Conservation (phyloP, 1,284 basidiomycete genomes). For the Trichosporon asahii region DNA sequence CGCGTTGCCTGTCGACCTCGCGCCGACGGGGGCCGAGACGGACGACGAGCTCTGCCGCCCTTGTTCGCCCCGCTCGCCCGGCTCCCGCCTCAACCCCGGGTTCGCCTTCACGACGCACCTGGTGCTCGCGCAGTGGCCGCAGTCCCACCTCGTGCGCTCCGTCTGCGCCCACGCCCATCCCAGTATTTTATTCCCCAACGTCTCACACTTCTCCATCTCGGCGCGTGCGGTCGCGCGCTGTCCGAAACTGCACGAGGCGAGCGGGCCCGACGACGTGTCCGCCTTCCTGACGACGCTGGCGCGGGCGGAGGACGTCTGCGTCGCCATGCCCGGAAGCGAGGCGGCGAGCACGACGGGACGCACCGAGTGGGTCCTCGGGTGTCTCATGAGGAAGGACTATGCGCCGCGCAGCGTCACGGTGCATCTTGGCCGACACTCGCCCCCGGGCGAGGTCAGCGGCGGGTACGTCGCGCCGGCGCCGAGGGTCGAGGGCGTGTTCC, state of each 20-base stretch:
- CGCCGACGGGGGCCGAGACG: background rate
- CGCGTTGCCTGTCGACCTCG: background rate
- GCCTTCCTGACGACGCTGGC: background rate
- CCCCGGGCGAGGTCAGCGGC: background rate
- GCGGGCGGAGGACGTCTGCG: background rate
- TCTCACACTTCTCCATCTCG: background rate
- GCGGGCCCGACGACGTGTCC: slow-evolving; percentile 4
- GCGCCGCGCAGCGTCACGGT: background rate
- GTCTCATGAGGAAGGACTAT: background rate
- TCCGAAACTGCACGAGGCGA: slow-evolving; percentile 5
- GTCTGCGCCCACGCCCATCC: background rate
- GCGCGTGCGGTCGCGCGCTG: background rate
- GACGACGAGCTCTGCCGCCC: background rate
- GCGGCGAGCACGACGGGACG: background rate
- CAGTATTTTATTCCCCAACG: background rate
- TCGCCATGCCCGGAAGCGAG: background rate
- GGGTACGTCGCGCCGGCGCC: background rate
- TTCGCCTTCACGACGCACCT: background rate
- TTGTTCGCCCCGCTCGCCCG: background rate
- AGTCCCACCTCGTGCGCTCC: background rate
- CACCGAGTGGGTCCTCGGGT: background rate
- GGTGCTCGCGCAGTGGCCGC: background rate
- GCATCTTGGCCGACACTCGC: background rate
- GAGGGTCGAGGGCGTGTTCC: background rate
- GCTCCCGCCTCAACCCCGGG: background rate